These are phyloP conservation scores for Rhizopogon roseolus DNA, from an alignment of 768 basidiomycete genomes.

Conservation along the genomic window DNA sequence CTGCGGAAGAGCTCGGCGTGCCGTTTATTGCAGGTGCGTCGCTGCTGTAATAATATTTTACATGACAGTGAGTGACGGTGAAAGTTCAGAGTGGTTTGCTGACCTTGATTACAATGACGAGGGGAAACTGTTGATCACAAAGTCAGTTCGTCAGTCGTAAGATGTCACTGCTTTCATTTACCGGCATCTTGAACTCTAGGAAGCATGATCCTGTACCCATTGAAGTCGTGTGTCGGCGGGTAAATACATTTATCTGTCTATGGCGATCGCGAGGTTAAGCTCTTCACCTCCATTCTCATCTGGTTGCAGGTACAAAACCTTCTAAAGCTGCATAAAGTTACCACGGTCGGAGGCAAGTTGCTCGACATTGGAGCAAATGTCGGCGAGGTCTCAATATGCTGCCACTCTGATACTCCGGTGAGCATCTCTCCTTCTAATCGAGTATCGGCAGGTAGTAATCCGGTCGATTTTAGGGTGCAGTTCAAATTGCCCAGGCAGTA, in stretches of 20 bases:
- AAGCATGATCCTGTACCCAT: slow-evolving; percentile 45
- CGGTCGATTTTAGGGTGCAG: slow-evolving; percentile 37
- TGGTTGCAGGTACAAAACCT: slow-evolving; percentile 38
- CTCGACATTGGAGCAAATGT: slow-evolving; percentile 42
- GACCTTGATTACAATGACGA: slow-evolving; percentile 56
- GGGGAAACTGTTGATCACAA: slow-evolving; percentile 57
- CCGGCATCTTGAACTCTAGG: slow-evolving; percentile 23
- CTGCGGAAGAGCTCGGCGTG: slow-evolving; percentile 49
- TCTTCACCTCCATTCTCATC: neutral
- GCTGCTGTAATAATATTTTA: neutral
- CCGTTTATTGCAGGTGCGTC: slow-evolving; percentile 55
- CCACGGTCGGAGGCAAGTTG: slow-evolving; percentile 38
- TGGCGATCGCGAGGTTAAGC: neutral
- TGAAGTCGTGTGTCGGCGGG: slow-evolving; percentile 38
- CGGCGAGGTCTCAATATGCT: slow-evolving; percentile 54
- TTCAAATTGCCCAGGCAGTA: slow-evolving; percentile 46
- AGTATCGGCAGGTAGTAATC: neutral
- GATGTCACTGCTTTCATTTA: neutral
- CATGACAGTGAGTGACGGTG: neutral
- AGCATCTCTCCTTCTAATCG: slow-evolving; percentile 14
- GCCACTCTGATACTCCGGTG: slow-evolving; percentile 63
- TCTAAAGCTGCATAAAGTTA: slow-evolving; percentile 39
- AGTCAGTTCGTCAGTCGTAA: slow-evolving; percentile 27
- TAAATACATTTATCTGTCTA: slow-evolving; percentile 15
- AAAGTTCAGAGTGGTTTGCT: slow-evolving; percentile 56